A percentile compares a stretch with the other conserved stretches of the same genome.
Evolutionary conservation across 306 rosid species (phyloP).

Genomic region (Dicorynia guianensis): DNA sequence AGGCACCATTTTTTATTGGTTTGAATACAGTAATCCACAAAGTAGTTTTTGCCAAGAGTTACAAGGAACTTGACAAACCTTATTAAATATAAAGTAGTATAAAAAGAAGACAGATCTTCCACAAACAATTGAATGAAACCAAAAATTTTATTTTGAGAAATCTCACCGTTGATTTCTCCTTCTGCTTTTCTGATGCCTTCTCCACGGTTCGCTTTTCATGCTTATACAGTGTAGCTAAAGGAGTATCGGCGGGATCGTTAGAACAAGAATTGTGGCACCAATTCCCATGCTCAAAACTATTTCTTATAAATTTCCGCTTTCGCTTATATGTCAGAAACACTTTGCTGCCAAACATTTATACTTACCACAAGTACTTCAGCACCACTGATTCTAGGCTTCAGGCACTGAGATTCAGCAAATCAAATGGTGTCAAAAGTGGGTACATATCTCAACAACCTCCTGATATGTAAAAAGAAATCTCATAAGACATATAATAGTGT

Average conservation of each 20-base stretch:
- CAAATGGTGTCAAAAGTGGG: conserved; percentile 22
- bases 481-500: not conserved
- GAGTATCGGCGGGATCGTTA: conserved; percentile 34
- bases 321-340: conserved; percentile 71
- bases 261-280: conserved; percentile 33
- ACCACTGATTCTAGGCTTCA: conserved; percentile 35
- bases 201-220: conserved; percentile 37
- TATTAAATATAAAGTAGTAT: not conserved
- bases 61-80: conserved; percentile 18
- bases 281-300: conserved; percentile 42
- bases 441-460: conserved; percentile 10
- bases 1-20: conserved; percentile 4
- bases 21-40: conserved; percentile 11
- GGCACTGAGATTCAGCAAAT: conserved; percentile 21
- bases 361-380: conserved; percentile 39
- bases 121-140: conserved; percentile 20
- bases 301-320: conserved; percentile 47
- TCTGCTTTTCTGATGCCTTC: conserved; percentile 43
- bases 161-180: conserved; percentile 51
- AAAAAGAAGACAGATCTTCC: not conserved
- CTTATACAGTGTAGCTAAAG: conserved; percentile 33
- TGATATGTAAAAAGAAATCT: not conserved
- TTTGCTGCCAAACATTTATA: conserved; percentile 60
- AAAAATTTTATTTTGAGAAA: conserved; percentile 29
- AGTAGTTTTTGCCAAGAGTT: conserved; percentile 28